Evolutionary conservation across 768 basidiomycete genomes (phyloP).

Genomic region (Mycena haematopus): DNA sequence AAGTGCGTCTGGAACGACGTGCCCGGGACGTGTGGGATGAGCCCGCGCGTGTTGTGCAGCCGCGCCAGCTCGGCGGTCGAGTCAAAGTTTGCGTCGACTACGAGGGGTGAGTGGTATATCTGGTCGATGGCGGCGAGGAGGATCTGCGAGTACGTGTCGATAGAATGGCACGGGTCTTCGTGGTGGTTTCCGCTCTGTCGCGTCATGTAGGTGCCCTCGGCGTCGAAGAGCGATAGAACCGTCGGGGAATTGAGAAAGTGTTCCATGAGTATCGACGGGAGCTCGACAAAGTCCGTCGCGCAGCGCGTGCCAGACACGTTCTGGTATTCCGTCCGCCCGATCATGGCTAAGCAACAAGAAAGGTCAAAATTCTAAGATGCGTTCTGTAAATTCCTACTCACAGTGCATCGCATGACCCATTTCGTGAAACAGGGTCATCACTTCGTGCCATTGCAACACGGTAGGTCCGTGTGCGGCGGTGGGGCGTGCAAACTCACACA

Average conservation of each 20-base stretch:
- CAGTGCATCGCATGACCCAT: constrained; percentile 99
- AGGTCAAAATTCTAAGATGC: constrained; percentile 6
- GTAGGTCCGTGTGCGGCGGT: constrained; percentile 68
- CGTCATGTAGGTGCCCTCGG: constrained; percentile 50
- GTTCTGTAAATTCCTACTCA: constrained; percentile 49
- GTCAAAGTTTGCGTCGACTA: constrained; percentile 64
- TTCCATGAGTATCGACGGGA: constrained; percentile 99
- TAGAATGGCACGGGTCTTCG: constrained; percentile 76
- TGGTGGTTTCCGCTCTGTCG: constrained; percentile 69
- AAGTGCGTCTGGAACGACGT: constrained; percentile 97
- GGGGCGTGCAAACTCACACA: constrained; percentile 85
- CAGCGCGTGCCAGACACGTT: constrained; percentile 98
- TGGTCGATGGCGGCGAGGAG: constrained; percentile 90
- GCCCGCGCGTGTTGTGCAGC: constrained; percentile 70
- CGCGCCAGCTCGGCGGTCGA: constrained; percentile 71
- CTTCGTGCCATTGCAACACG: constrained; percentile 89
- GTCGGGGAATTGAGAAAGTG: constrained; percentile 88
- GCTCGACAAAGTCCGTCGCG: constrained; percentile 97
- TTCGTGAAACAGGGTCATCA: constrained; percentile 95
- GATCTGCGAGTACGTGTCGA: constrained; percentile 93
- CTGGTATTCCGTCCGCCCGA: constrained; percentile 95
- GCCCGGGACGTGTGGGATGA: constrained; percentile 82
- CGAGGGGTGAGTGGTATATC: constrained; percentile 79
- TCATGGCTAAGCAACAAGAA: constrained; percentile 78
- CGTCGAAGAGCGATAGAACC: constrained; percentile 82